A percentile compares a stretch with the other conserved stretches of the same genome.
Evolutionary conservation across 2,329 filamentous ascomycete species (phyloP).

Genomic region (Cercospora canescens): DNA sequence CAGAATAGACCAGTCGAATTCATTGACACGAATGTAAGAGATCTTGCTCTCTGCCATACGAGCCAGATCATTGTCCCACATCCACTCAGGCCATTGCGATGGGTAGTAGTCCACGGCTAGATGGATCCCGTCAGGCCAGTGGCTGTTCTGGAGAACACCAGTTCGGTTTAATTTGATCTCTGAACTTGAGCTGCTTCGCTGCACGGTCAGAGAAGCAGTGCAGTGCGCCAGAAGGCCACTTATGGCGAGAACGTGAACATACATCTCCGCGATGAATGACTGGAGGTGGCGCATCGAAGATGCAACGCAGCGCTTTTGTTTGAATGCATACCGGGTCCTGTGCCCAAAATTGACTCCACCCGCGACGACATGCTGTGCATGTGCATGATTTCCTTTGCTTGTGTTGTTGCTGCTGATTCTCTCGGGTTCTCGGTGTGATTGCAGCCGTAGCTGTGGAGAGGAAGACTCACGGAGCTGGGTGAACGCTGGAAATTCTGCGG

Average conservation of each 20-base stretch:
- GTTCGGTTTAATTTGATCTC: slow-evolving; percentile 6
- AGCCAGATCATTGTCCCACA: slow-evolving; percentile 28
- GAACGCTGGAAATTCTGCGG: neutral
- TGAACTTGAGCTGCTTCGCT: neutral
- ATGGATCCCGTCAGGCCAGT: slow-evolving; percentile 24
- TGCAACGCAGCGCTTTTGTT: neutral
- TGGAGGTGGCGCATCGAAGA: neutral
- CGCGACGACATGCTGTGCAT: neutral
- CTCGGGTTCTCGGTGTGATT: neutral
- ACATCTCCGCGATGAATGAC: neutral
- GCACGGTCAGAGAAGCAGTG: neutral
- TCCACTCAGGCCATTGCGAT: slow-evolving; percentile 30
- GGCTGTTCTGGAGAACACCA: slow-evolving; percentile 9
- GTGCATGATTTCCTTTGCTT: neutral
- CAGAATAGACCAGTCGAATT: slow-evolving; percentile 28
- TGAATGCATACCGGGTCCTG: neutral
- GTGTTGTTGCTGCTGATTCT: neutral
- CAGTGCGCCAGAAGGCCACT: neutral
- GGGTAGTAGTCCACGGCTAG: slow-evolving; percentile 29
- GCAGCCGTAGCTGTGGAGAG: neutral
- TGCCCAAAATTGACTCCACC: neutral
- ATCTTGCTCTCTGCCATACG: slow-evolving; percentile 27
- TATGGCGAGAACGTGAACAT: neutral
- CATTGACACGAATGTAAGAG: slow-evolving; percentile 26
- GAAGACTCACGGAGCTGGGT: neutral